Evolutionary conservation across 139 green algal species (phyloP).

Genomic region (Mychonastes homosphaera): DNA sequence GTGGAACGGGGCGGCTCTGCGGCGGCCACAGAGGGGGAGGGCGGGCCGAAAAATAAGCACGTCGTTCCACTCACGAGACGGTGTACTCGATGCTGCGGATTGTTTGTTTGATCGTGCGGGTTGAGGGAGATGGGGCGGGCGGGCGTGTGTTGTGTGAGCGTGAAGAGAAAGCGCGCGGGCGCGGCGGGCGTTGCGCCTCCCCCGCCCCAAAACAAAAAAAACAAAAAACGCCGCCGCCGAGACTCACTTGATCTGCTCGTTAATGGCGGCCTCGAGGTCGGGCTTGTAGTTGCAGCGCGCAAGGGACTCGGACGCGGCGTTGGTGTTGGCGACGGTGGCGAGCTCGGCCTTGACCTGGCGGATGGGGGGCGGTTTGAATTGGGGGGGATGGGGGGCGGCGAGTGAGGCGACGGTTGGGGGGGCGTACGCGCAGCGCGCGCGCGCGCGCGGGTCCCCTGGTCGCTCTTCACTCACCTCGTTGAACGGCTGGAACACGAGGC

Average conservation of each 20-base stretch:
- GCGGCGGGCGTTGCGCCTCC: not conserved
- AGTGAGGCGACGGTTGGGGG: not conserved
- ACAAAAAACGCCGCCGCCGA: too few species aligned
- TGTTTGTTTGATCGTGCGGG: not conserved
- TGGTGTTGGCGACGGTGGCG: conserved; percentile 49
- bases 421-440: not conserved
- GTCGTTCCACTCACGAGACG: too few species aligned
- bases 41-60: too few species aligned
- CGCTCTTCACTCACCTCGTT: conserved; percentile 36
- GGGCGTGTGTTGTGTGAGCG: not conserved
- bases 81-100: conserved; percentile 71
- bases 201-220: not conserved
- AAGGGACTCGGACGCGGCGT: conserved; percentile 43
- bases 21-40: too few species aligned
- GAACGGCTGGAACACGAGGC: conserved; percentile 72
- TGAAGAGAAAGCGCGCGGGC: not conserved
- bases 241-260: conserved; percentile 97
- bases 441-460: not conserved
- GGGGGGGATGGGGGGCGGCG: not conserved
- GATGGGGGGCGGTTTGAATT: not conserved
- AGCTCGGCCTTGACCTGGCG: conserved; percentile 48
- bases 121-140: not conserved
- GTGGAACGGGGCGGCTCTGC: too few species aligned
- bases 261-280: conserved; percentile 71
- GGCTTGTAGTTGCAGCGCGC: conserved; percentile 58